These are phyloP conservation scores for Saccharomycopsis sp. DNA, from an alignment of 805 yeast species.

Conservation along the genomic window DNA sequence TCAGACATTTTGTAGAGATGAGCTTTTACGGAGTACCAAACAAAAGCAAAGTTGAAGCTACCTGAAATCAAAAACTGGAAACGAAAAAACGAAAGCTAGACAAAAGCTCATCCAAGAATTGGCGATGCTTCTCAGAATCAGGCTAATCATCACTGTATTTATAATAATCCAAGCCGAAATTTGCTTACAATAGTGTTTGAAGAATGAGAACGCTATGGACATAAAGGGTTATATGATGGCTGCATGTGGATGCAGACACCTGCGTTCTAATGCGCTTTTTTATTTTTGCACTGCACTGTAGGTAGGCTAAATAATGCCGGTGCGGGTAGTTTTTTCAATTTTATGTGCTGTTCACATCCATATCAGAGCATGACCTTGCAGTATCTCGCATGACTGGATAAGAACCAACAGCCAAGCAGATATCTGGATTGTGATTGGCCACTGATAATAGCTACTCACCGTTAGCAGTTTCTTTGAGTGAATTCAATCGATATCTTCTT, in stretches of 20 bases:
- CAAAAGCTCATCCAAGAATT: too few relatives aligned
- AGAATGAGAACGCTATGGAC: background rate
- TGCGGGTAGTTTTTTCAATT: background rate
- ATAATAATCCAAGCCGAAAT: background rate
- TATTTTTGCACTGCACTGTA: background rate
- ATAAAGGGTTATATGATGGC: constrained; percentile 1
- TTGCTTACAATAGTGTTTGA: background rate
- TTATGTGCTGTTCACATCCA: background rate
- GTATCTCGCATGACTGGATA: background rate
- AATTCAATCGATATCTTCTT: background rate
- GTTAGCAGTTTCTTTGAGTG: background rate
- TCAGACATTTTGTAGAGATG: constrained; percentile 27
- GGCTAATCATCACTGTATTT: too few relatives aligned
- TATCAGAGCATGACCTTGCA: background rate
- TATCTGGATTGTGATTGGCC: background rate
- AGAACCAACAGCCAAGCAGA: background rate
- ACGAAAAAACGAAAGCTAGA: background rate
- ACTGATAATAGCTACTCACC: background rate
- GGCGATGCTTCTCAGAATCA: background rate
- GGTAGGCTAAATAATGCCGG: background rate
- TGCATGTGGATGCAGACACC: background rate
- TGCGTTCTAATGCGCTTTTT: background rate
- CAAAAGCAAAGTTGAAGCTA: background rate
- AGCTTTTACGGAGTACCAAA: background rate
- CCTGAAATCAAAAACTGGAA: background rate